phyloP scores from a whole-genome alignment of 2,329 filamentous ascomycete genomes.

The Xylariaceae sp. region DNA sequence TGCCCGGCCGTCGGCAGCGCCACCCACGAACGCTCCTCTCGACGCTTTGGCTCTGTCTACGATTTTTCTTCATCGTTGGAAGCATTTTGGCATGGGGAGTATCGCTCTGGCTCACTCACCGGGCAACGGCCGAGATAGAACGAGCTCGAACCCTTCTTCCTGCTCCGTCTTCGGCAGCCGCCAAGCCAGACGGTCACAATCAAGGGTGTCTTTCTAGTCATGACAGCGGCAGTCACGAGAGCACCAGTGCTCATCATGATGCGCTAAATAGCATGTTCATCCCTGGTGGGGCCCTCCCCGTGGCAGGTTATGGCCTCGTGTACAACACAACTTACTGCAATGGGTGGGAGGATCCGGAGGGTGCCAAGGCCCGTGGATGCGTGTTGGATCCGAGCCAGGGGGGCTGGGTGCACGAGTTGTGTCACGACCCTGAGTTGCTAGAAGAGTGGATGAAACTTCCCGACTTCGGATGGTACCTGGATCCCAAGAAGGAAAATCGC shows the following conservation, averaged over 20 bases:
- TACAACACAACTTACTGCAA: conserved; percentile 1
- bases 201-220: not conserved
- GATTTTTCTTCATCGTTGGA: not conserved
- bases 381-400: not conserved
- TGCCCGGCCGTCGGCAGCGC: not conserved
- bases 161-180: not conserved
- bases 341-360: not conserved
- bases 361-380: not conserved
- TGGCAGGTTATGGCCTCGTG: not conserved
- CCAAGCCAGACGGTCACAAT: not conserved
- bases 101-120: not conserved
- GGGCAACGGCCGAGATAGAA: not conserved
- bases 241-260: not conserved
- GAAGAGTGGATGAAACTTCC: not conserved
- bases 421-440: not conserved
- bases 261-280: not conserved
- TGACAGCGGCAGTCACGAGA: not conserved
- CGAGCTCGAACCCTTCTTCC: not conserved
- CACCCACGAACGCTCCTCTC: not conserved
- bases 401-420: not conserved
- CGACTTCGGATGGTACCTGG: not conserved
- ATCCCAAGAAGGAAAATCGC: not conserved
- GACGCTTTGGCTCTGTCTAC: not conserved
- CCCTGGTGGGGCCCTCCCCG: not conserved
- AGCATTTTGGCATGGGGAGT: not conserved